These are phyloP conservation scores for Xylaria sp. DNA, from an alignment of 2,329 filamentous ascomycete genomes.

Conservation along the genomic window DNA sequence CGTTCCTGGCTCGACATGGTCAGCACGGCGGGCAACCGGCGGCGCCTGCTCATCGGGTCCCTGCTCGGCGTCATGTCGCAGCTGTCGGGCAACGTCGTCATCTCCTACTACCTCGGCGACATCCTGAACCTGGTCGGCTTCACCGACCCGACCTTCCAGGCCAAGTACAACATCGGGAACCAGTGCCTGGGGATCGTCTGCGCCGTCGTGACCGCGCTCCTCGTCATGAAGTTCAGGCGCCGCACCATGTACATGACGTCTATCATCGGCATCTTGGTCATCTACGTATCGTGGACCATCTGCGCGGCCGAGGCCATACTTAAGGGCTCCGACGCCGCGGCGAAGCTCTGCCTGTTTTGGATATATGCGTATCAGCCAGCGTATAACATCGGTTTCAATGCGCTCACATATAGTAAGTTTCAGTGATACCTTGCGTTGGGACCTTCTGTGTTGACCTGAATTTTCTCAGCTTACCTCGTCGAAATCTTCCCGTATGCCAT, in stretches of 20 bases:
- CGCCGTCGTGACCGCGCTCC: slow-evolving; percentile 45
- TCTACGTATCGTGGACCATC: slow-evolving; percentile 60
- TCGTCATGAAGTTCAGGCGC: slow-evolving; percentile 49
- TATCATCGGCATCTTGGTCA: slow-evolving; percentile 51
- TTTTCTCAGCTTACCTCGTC: slow-evolving; percentile 46
- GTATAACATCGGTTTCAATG: slow-evolving; percentile 65
- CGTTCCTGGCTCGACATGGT: slow-evolving; percentile 57
- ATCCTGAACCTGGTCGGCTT: slow-evolving; percentile 51
- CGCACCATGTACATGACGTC: slow-evolving; percentile 56
- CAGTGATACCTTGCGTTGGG: not conserved
- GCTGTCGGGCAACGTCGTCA: slow-evolving; percentile 55
- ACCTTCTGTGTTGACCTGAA: not conserved
- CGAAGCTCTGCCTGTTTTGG: slow-evolving; percentile 53
- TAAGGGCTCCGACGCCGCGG: slow-evolving; percentile 34
- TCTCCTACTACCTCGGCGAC: slow-evolving; percentile 50
- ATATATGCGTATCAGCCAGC: slow-evolving; percentile 57
- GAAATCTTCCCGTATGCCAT: slow-evolving; percentile 58
- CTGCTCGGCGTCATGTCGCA: slow-evolving; percentile 58
- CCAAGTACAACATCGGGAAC: slow-evolving; percentile 51
- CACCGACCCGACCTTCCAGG: slow-evolving; percentile 43
- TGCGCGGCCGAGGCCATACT: slow-evolving; percentile 41
- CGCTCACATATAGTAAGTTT: slow-evolving; percentile 57
- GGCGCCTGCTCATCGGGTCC: slow-evolving; percentile 51
- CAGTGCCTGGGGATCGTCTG: slow-evolving; percentile 52
- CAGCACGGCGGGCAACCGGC: slow-evolving; percentile 52